These are phyloP conservation scores for Bipolaris victoriae DNA, from an alignment of 2,329 filamentous ascomycete genomes.

Conservation along the genomic window DNA sequence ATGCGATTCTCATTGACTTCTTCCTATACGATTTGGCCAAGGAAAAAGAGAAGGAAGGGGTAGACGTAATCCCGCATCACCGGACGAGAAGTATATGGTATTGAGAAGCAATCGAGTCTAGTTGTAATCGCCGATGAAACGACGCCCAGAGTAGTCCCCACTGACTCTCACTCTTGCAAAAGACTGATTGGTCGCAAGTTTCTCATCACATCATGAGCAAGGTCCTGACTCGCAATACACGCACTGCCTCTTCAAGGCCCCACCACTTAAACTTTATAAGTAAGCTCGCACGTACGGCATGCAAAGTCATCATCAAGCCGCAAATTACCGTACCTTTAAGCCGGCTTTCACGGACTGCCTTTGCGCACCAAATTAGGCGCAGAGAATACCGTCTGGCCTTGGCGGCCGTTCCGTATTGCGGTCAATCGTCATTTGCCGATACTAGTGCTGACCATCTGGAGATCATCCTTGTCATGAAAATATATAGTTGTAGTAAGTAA, in stretches of 20 bases:
- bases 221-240: too few relatives aligned
- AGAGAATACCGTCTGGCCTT: background rate
- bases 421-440: conserved; percentile 2
- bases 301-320: background rate
- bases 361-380: background rate
- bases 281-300: background rate
- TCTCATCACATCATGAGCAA: too few relatives aligned
- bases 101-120: conserved; percentile 49
- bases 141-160: background rate
- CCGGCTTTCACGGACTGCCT: background rate
- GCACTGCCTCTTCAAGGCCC: background rate
- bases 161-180: background rate
- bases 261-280: background rate
- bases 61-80: conserved; percentile 73
- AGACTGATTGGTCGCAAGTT: background rate
- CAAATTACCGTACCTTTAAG: background rate
- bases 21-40: conserved; percentile 97
- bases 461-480: background rate
- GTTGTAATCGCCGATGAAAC: background rate
- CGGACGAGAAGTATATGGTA: conserved; percentile 96
- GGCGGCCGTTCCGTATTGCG: conserved; percentile 1
- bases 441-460: conserved; percentile 11
- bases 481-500: too few relatives aligned
- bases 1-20: conserved; percentile 95
- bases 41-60: conserved; percentile 66